Percentiles rank a stretch among this genome's conserved stretches.
Conservation (phyloP, 441 rosid genomes). For the Eruca vesicaria region DNA sequence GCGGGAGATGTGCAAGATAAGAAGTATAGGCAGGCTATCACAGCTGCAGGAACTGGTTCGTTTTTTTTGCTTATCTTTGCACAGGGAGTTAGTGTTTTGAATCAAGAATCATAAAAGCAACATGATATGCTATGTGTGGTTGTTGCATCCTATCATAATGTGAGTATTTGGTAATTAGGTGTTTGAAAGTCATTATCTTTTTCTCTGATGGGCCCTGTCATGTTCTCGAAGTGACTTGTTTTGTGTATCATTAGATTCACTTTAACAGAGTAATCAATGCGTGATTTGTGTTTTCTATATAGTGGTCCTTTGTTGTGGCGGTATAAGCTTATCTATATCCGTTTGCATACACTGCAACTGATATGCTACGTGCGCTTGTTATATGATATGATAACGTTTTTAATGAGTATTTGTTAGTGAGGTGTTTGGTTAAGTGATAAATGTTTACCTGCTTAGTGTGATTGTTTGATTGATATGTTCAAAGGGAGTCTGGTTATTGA, state of each 20-base stretch:
- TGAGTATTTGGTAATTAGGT: no score
- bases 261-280: neutral
- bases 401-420: neutral
- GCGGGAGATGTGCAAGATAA: conserved; percentile 57
- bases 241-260: no score
- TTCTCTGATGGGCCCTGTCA: neutral
- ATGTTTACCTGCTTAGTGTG: neutral
- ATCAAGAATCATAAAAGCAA: neutral
- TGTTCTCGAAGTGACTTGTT: neutral
- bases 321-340: neutral
- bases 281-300: conserved; percentile 5
- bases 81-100: neutral
- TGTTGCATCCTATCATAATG: neutral
- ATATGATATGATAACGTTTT: no score
- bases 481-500: neutral
- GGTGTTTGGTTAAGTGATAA: neutral
- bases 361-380: neutral
- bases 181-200: no score
- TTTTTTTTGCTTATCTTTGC: neutral
- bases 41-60: conserved; percentile 38
- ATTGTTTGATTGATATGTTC: neutral
- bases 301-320: neutral
- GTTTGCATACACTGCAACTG: no score
- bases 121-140: neutral
- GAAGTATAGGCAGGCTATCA: conserved; percentile 40